Base-by-base conservation (phyloP, 2,329 filamentous ascomycete species). In the Apiospora pterosperma region DNA sequence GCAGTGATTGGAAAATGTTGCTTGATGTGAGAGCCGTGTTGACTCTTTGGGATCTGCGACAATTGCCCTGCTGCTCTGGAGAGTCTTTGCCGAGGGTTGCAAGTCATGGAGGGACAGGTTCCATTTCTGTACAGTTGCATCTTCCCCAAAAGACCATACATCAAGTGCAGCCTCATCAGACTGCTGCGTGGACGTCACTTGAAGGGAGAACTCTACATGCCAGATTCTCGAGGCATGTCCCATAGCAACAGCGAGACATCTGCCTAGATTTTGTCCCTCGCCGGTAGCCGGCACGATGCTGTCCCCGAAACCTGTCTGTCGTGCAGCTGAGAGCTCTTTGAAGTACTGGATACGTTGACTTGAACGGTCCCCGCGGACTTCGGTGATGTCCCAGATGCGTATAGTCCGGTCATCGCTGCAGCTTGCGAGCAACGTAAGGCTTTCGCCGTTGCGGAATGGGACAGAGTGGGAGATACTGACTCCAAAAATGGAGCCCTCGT, bases 321-420 rank as follows among this genome's bases (percentile, higher is more conserved):
- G 79, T 1, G 78, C 79, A 39, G 75, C 78, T 11, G 71, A 72
- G 3, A 77, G 69, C 16, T 65, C 65, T 16, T 63, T 65, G 4
- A 67, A 67, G 60, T 74, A 71, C 59, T 28, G 72, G 64, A 69
- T 70, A 63, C 68, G 75, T 67, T 75, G 74, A n/a, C 73, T 71
- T 5, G 67, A 67, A 1, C 71, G 69, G 1, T 70, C 71, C 2
- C 75, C 66, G 5, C 74, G 73, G 41, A 81, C 80, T 64, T 88
- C 83, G 0, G 89, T 88, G 8, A 97, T 87, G 73, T 97, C 88
- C 95, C 96, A 98, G 1, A 98, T 79, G 16, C 92, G 85, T 25
- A 99, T 88, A 0, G 93, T 97, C 61, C 96, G 86, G 77, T 99
- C 96, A 74, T 99, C 96, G 73, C 95, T 98, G 75, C 96, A 99